Percentiles rank a stretch among this genome's conserved stretches.
Conservation (phyloP, 805 yeast genomes). For the Yamadazyma ubonensis region DNA sequence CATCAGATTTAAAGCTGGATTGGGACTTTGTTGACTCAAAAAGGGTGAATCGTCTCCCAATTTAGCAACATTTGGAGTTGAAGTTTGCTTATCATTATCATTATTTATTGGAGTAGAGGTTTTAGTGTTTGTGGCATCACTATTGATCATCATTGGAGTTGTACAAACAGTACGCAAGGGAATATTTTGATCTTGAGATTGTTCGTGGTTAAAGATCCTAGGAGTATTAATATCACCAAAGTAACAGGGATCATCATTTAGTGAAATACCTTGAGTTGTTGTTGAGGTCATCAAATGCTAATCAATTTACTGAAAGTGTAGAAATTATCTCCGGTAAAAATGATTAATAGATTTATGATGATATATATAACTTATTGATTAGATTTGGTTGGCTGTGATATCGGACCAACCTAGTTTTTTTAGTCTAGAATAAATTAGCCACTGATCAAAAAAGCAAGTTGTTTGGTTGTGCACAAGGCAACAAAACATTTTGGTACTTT, state of each 20-base stretch:
- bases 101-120: too few species aligned
- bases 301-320: not conserved
- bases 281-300: not conserved
- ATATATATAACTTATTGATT: not conserved
- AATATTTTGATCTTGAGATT: not conserved
- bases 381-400: too few species aligned
- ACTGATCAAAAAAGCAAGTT: not conserved
- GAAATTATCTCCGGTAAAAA: not conserved
- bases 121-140: not conserved
- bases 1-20: too few species aligned
- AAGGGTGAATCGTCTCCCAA: too few species aligned
- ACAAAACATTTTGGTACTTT: too few species aligned
- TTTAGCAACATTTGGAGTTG: too few species aligned
- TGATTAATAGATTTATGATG: not conserved
- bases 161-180: not conserved
- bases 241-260: not conserved
- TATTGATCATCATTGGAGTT: not conserved
- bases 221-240: not conserved
- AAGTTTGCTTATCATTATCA: too few species aligned
- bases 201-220: conserved; percentile 1
- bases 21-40: too few species aligned
- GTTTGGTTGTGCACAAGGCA: not conserved
- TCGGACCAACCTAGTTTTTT: too few species aligned
- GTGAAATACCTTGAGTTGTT: conserved; percentile 1
- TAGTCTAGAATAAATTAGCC: not conserved